Evolutionary conservation across 345 rosid species (phyloP), one percentile per base, ranked within the genome.

Genomic region (Eucalyptus erythrocorys): DNA sequence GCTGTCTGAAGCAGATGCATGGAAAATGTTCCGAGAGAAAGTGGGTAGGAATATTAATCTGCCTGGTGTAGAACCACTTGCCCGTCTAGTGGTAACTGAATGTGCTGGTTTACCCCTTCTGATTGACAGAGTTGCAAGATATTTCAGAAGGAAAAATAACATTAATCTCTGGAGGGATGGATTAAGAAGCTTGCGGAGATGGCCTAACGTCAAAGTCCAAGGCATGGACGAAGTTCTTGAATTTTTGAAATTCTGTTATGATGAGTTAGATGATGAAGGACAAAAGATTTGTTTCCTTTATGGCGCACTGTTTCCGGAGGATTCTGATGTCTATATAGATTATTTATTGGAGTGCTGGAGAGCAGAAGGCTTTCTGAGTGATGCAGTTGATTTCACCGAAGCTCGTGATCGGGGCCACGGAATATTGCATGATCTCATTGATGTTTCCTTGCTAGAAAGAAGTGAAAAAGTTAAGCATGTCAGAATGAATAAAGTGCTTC

Each of bases 281-380:
- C 68, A 89, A 79, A 91, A 90, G 88, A 32, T 53, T 17, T 92
- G 92, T 87, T 92, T 92, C 86, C 84, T 91, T 5, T 91, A 90
- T n/a, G 85, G 90, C 24, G 91, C 93, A n/a, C 45, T 91, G 19
- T 91, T 61, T 37, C 88, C 90, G 0, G 92, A 88, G 49, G 90
- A 80, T 66, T 86, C 17, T 51, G 89, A 87, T 4, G 90, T 92
- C 32, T 88, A 34, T 26, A 53, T 50, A 59, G 90, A 92, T 84
- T 88, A 91, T 80, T 87, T 92, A 87, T 81, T 91, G 13, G 90
- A 92, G 59, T 89, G 91, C n/a, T 92, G 93, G 91, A 85, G 47
- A 64, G 90, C 88, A 81, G 89, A 90, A 90, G 91, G 91, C 17
- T 89, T 90, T 59, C 86, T 89, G 5, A 45, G 64, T 16, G 88